phyloP scores from a whole-genome alignment of 2,329 filamentous ascomycete genomes.

The Geoglossum cookeanum region DNA sequence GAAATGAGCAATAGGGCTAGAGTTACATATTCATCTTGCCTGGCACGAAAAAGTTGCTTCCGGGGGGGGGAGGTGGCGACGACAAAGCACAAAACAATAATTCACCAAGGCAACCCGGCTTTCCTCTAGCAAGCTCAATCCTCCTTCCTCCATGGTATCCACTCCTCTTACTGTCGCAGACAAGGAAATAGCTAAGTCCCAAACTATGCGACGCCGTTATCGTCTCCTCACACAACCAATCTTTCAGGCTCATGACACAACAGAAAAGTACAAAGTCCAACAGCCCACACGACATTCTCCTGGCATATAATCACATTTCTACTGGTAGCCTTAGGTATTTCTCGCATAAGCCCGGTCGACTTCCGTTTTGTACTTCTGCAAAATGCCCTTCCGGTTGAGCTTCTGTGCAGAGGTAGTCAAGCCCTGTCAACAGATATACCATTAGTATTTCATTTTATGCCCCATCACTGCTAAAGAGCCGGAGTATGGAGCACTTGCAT shows the following conservation, averaged over 20 bases:
- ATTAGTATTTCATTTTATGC: conserved; percentile 14
- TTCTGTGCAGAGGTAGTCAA: conserved; percentile 54
- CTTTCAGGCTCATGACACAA: not conserved
- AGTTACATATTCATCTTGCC: too few relatives aligned
- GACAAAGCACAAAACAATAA: too few relatives aligned
- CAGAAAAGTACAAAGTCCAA: not conserved
- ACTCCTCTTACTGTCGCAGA: too few relatives aligned
- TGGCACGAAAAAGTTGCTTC: too few relatives aligned
- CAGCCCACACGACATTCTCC: not conserved
- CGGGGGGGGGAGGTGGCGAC: too few relatives aligned
- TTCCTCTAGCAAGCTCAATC: too few relatives aligned
- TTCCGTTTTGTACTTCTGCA: conserved; percentile 40
- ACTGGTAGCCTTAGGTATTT: conserved; percentile 10
- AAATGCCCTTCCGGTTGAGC: conserved; percentile 48
- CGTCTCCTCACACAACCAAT: not conserved
- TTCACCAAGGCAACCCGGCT: too few relatives aligned
- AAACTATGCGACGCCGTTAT: not conserved
- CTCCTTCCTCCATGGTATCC: too few relatives aligned
- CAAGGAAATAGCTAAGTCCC: too few relatives aligned
- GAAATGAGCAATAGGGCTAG: too few relatives aligned
- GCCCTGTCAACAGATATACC: conserved; percentile 23
- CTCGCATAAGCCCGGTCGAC: conserved; percentile 39
- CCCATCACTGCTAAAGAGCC: conserved; percentile 5
- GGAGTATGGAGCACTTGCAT: conserved; percentile 13
- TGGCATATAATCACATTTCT: not conserved